Conservation (phyloP, 805 yeast genomes). For the Wickerhamomyces rabaulensis region DNA sequence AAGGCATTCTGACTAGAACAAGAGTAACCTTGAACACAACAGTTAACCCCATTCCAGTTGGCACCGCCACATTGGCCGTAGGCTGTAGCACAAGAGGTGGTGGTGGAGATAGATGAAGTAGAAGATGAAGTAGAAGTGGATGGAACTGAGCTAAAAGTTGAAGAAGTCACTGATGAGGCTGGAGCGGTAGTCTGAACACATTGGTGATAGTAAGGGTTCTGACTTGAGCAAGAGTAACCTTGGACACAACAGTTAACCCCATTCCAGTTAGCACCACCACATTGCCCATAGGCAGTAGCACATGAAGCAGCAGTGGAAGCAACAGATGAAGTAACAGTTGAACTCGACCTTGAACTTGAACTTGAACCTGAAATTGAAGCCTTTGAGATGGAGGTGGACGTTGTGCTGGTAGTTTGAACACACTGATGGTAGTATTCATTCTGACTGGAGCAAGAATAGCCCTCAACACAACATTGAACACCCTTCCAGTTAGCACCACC, state of each 20-base stretch:
- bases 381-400: neutral
- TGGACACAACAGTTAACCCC: slow-evolving; percentile 11
- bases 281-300: slow-evolving; percentile 8
- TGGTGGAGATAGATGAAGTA: neutral
- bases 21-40: slow-evolving; percentile 9
- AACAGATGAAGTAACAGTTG: neutral
- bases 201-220: slow-evolving; percentile 12
- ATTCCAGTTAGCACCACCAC: slow-evolving; percentile 14
- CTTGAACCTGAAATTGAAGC: slow-evolving; percentile 1
- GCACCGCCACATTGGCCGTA: slow-evolving; percentile 18
- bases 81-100: neutral
- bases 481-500: slow-evolving; percentile 13
- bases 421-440: too few relatives aligned
- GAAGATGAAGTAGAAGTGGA: neutral
- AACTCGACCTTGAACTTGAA: neutral
- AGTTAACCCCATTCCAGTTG: slow-evolving; percentile 6
- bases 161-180: neutral
- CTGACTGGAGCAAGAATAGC: slow-evolving; percentile 7
- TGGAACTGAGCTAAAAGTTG: neutral
- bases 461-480: slow-evolving; percentile 9
- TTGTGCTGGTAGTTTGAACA: too few relatives aligned
- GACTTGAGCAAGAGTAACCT: slow-evolving; percentile 8
- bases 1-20: slow-evolving; percentile 9
- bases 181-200: slow-evolving; percentile 8
- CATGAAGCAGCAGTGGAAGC: neutral